Percentiles rank a stretch among this genome's conserved stretches.
phyloP scores from a whole-genome alignment of 805 yeast genomes.

The Wickerhamomyces silvicola region DNA sequence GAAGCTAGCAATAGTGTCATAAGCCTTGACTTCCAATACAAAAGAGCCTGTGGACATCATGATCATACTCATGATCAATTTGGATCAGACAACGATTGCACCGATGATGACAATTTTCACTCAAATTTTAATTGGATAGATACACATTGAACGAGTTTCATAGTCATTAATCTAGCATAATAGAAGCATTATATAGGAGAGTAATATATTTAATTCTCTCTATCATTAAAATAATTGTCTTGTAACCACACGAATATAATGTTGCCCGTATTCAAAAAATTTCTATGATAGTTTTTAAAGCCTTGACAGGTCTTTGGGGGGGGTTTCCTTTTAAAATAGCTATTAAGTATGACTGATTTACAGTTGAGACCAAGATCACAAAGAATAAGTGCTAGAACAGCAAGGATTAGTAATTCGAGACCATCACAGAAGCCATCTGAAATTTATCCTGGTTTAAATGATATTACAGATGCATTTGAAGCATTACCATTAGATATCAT shows the following conservation, averaged over 20 bases:
- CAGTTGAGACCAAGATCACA: constrained; percentile 31
- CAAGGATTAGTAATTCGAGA: constrained; percentile 7
- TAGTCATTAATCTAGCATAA: too few relatives aligned
- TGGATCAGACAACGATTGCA: constrained; percentile 16
- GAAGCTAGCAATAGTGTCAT: constrained; percentile 10
- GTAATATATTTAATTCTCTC: too few relatives aligned
- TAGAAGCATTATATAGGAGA: too few relatives aligned
- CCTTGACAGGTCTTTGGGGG: too few relatives aligned
- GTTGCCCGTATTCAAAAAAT: too few relatives aligned
- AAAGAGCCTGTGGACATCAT: background rate
- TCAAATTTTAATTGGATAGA: constrained; percentile 21
- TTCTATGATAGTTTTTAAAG: too few relatives aligned
- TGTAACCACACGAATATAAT: too few relatives aligned
- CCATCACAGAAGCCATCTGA: constrained; percentile 26
- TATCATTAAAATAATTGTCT: too few relatives aligned
- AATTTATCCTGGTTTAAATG: constrained; percentile 81
- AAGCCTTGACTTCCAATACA: constrained; percentile 15
- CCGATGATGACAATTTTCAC: constrained; percentile 22
- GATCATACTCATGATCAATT: constrained; percentile 12
- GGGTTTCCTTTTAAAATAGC: too few relatives aligned
- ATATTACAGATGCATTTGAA: constrained; percentile 83
- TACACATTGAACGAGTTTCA: constrained; percentile 6
- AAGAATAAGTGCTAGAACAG: constrained; percentile 18
- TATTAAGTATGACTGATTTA: too few relatives aligned
- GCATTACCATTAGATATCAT: constrained; percentile 82